Percentiles rank a stretch among this genome's conserved stretches.
Evolutionary conservation across 2,329 filamentous ascomycete genomes (phyloP).

Genomic region (Karstenula rhodostoma): DNA sequence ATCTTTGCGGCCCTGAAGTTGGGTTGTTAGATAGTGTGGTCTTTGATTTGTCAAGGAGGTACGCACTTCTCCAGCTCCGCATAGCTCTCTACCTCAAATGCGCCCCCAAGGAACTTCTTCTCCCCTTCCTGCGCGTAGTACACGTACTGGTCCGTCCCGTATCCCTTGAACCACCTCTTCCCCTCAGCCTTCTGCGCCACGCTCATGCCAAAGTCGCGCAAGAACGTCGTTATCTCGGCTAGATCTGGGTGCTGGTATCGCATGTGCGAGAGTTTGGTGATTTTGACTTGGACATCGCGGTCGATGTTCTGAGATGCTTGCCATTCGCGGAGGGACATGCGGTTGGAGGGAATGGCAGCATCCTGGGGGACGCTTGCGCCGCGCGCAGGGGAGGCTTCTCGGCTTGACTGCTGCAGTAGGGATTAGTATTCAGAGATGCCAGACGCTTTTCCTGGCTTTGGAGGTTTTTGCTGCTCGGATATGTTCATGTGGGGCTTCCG

Average conservation of each 20-base stretch:
- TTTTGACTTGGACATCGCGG: conserved; percentile 53
- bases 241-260: conserved; percentile 63
- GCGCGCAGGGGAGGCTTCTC: conserved; percentile 50
- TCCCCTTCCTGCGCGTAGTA: conserved; percentile 62
- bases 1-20: conserved; percentile 56
- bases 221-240: conserved; percentile 57
- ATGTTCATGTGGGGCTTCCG: conserved; percentile 27
- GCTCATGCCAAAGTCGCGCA: conserved; percentile 48
- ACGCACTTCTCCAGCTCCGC: conserved; percentile 60
- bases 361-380: conserved; percentile 51
- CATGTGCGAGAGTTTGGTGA: conserved; percentile 61
- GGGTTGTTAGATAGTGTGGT: conserved; percentile 6
- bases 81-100: conserved; percentile 65
- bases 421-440: background rate
- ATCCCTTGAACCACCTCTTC: conserved; percentile 67
- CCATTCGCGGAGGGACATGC: conserved; percentile 49
- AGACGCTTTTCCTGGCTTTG: background rate
- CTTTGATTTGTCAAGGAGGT: background rate
- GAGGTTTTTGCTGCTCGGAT: background rate
- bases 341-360: conserved; percentile 46
- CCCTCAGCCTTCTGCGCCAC: conserved; percentile 40
- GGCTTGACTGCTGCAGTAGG: conserved; percentile 32
- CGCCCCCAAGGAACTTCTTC: conserved; percentile 64
- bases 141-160: conserved; percentile 67
- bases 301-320: conserved; percentile 53